Evolutionary conservation across 345 rosid species (phyloP), one percentile per base, ranked within the genome.

Genomic region (Ceriops decandra): DNA sequence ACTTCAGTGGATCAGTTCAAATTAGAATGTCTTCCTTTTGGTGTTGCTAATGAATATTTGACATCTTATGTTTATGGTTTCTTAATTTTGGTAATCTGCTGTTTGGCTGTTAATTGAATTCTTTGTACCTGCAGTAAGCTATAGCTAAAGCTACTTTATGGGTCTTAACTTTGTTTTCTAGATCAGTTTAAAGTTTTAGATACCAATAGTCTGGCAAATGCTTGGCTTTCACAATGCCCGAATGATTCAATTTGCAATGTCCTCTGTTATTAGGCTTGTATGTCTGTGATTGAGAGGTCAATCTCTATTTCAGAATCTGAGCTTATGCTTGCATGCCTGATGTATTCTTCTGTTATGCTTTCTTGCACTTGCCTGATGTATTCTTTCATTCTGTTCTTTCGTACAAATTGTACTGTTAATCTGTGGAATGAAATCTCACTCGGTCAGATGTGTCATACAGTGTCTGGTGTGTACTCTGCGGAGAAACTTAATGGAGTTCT

Each of bases 401-500:
- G 13, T 10, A 38, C 46, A 11, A 38, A 38, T 38, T 53, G 26
- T 3, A 11, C 0, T 58, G 22, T 4, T 24, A 42, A 6, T 72
- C 36, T 35, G 16, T 66, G 16, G 46, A 53, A 53, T 60, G 30
- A 46, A 47, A 10, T 30, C 65, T 61, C 13, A 57, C 49, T 21
- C 67, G 16, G 42, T 27, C 32, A 54, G 21, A 72, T 66, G 66
- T 81, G 57, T 57, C 49, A 52, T 82, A 79, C 69, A 95, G 97
- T 92, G 93, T 84, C 76, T 69, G 98, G 97, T 19, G 99, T 95
- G 10, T 92, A 87, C 82, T 81, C 84, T 67, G 97, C 99, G 16
- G 99, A 95, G 90, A 84, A 60, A 70, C 79, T 95, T 46, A 95
- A 95, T 69, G 72, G 51, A 69, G 46, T 88, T 60, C 75, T 95